Evolutionary conservation across 371 early-diverging fungal genomes (phyloP), one percentile per base, ranked within the genome.

Genomic region (Furculomyces boomerangus): DNA sequence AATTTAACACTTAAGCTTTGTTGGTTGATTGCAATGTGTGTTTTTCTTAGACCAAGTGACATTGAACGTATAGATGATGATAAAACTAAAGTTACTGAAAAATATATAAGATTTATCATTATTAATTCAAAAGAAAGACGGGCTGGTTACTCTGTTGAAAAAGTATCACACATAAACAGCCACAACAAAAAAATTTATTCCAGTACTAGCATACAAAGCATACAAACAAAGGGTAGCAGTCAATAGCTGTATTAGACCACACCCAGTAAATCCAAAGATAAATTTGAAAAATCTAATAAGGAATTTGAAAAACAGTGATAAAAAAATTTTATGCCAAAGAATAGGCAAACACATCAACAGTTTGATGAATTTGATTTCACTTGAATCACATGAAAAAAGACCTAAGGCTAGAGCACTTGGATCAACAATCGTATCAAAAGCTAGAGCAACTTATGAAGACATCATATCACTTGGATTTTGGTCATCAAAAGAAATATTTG

Each of bases 21-120:
- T 1, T 57, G 57, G 54, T 13, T 57, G 0, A n/a, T 57, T 0
- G 57, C 54, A 0, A 53, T 57, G 25, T 63, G 44, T 24, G 60
- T 59, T 10, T 67, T 67, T 37, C 35, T 67, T 2, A 54, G 60
- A 3, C 67, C 63, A 1, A 53, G 61, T 13, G 67, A 67, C 37
- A 49, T 59, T 5, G 58, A 59, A 14, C 56, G 56, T 22, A 59
- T 63, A 3, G 57, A 61, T 30, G 39, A 39, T 39, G 10, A 10
- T 14, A 39, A 39, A n/a, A 39, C 39, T 10, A n/a, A 39, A 39
- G n/a, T 39, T n/a, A 39, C 10, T 39, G n/a, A 39, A 39, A n/a
- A 39, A 14, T 39, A 39, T 39, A n/a, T 39, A 14, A n/a, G n/a
- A 39, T 39, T 39, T 39, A n/a, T 39, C n/a, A 39, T 41, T 63